Percentiles rank a stretch among this genome's conserved stretches.
Evolutionary conservation across 148 eudicot species (phyloP).

Genomic region (Arbutus unedo): DNA sequence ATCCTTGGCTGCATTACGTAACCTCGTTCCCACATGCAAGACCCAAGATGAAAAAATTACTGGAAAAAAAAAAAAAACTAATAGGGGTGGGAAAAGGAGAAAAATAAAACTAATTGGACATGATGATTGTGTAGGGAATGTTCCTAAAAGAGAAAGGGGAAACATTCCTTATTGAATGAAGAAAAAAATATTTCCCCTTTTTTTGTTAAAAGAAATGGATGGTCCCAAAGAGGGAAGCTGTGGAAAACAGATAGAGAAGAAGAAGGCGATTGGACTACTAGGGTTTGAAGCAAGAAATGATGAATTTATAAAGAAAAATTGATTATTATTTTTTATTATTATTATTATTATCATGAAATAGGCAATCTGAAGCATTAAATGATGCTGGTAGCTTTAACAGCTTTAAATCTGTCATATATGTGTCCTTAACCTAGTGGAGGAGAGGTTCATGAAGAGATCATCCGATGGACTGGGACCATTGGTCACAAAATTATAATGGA

Average conservation of each 20-base stretch:
- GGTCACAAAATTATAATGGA: no score
- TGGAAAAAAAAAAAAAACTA: neutral
- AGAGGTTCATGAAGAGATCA: neutral
- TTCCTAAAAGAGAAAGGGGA: constrained; percentile 4
- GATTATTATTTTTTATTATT: neutral
- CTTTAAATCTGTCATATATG: neutral
- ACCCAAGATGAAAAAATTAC: constrained; percentile 25
- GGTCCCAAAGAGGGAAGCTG: constrained; percentile 14
- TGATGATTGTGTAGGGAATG: neutral
- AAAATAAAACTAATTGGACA: neutral
- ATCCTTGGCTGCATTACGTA: constrained; percentile 52
- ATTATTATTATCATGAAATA: neutral
- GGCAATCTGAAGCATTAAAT: neutral
- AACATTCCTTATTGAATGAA: constrained; percentile 18
- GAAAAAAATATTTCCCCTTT: neutral
- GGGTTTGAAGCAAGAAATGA: constrained; percentile 7
- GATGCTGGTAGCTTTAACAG: neutral
- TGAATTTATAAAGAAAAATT: constrained; percentile 9
- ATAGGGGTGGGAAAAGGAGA: neutral
- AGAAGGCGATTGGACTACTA: constrained; percentile 19
- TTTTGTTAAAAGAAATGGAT: neutral
- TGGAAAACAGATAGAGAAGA: constrained; percentile 14
- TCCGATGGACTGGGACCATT: neutral
- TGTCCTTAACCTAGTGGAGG: neutral
- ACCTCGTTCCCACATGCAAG: constrained; percentile 49